These are phyloP conservation scores for Phialophora verrucosa DNA, from an alignment of 2,329 filamentous ascomycete species.

Conservation along the genomic window DNA sequence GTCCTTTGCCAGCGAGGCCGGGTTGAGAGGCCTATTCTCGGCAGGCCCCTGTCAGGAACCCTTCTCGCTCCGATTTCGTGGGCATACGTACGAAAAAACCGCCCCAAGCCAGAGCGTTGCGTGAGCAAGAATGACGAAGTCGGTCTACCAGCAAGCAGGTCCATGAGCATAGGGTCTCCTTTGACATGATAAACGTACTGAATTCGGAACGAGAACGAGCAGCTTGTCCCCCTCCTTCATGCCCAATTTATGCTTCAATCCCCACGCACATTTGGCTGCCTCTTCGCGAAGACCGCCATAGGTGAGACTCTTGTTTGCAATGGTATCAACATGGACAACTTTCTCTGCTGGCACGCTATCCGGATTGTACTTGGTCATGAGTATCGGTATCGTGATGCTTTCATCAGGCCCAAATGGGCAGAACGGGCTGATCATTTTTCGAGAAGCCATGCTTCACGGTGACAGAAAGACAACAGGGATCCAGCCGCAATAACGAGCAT, in stretches of 20 bases:
- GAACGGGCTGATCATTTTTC: slow-evolving; percentile 9
- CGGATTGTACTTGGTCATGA: slow-evolving; percentile 41
- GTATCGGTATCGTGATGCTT: slow-evolving; percentile 38
- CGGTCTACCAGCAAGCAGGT: slow-evolving; percentile 28
- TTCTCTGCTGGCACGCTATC: slow-evolving; percentile 39
- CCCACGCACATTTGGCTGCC: slow-evolving; percentile 39
- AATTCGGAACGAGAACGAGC: slow-evolving; percentile 40
- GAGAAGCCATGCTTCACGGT: not conserved
- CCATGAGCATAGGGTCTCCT: not conserved
- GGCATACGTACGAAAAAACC: slow-evolving; percentile 35
- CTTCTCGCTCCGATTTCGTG: not conserved
- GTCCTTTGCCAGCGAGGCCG: slow-evolving; percentile 37
- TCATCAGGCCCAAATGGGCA: slow-evolving; percentile 23
- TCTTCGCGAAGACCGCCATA: slow-evolving; percentile 41
- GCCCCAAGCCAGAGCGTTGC: slow-evolving; percentile 41
- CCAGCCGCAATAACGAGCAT: not conserved
- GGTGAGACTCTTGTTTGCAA: slow-evolving; percentile 39
- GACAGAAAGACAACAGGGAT: not conserved
- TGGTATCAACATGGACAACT: slow-evolving; percentile 40
- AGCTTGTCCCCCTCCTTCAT: slow-evolving; percentile 37
- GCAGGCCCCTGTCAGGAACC: slow-evolving; percentile 10
- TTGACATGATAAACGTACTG: slow-evolving; percentile 16
- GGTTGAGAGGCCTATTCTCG: slow-evolving; percentile 34
- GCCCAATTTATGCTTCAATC: slow-evolving; percentile 35
- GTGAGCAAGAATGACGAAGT: slow-evolving; percentile 41